Percentiles rank a stretch among this genome's conserved stretches.
Conservation (phyloP, 192 early-diverging fungal species). For the Rhizoclosmatium sp. region DNA sequence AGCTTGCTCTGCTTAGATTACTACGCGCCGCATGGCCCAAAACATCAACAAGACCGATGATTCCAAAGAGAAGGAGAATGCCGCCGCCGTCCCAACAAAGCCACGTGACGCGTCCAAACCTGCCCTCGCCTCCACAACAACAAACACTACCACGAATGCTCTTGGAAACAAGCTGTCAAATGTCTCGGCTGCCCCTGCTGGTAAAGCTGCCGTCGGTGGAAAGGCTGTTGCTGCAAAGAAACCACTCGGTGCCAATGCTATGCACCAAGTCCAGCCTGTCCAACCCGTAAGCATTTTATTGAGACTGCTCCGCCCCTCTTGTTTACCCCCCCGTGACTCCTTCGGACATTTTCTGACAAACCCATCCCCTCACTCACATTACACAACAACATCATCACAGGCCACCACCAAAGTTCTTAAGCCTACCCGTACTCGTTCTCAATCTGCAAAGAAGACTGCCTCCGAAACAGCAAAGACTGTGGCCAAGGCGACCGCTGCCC, state of each 20-base stretch:
- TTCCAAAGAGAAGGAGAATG: conserved; percentile 15
- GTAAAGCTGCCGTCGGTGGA: conserved; percentile 1
- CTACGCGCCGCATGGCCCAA: conserved; percentile 15
- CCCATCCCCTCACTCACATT: neutral
- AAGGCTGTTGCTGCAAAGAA: neutral
- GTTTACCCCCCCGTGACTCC: neutral
- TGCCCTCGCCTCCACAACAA: too few species aligned
- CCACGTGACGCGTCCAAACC: neutral
- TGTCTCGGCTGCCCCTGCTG: neutral
- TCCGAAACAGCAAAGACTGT: conserved; percentile 19
- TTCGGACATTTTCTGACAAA: neutral
- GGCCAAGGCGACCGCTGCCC: conserved; percentile 23
- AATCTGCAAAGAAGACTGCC: conserved; percentile 30
- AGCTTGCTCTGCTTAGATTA: neutral
- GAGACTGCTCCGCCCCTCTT: neutral
- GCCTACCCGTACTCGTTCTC: conserved; percentile 7
- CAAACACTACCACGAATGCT: too few species aligned
- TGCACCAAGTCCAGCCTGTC: conserved; percentile 26
- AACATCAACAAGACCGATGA: neutral
- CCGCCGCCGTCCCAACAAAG: neutral
- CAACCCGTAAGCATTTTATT: conserved; percentile 12
- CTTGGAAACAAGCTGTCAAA: neutral
- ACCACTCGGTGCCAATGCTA: conserved; percentile 5
- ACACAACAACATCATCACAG: neutral
- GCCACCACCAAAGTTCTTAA: conserved; percentile 39